Conservation (phyloP, 495 filamentous ascomycete genomes). For the Xylaria curta region DNA sequence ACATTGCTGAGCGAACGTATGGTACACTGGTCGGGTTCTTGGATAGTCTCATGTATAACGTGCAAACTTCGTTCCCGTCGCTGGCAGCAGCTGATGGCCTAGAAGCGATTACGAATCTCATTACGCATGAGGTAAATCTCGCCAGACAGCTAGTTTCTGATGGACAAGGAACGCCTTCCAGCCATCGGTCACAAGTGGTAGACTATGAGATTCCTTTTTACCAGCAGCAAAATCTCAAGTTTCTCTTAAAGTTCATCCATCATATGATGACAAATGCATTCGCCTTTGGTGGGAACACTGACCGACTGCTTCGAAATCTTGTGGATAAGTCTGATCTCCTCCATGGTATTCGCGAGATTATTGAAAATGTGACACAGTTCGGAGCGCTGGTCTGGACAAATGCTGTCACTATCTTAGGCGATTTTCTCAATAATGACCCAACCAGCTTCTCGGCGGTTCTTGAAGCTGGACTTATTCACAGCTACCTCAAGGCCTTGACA, state of each 20-base stretch:
- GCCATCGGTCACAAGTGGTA: conserved; percentile 78
- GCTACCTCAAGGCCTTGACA: conserved; percentile 82
- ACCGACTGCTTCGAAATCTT: conserved; percentile 87
- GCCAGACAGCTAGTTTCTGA: conserved; percentile 67
- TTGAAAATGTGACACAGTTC: conserved; percentile 76
- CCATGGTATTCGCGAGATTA: conserved; percentile 77
- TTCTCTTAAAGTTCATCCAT: conserved; percentile 93
- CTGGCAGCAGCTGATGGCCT: conserved; percentile 81
- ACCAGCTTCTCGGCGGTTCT: conserved; percentile 95
- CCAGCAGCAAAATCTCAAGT: conserved; percentile 89
- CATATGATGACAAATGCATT: conserved; percentile 86
- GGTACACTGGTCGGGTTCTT: conserved; percentile 83
- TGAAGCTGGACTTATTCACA: conserved; percentile 88
- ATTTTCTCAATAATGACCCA: conserved; percentile 98
- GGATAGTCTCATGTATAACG: conserved; percentile 81
- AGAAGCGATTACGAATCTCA: conserved; percentile 83
- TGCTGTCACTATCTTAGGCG: conserved; percentile 86
- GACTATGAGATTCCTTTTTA: conserved; percentile 94
- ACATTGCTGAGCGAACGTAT: conserved; percentile 80
- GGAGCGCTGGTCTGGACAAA: conserved; percentile 94
- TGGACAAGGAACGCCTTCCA: conserved; percentile 75
- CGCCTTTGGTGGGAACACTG: conserved; percentile 74
- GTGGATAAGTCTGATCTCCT: conserved; percentile 91
- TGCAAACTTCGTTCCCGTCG: conserved; percentile 78
- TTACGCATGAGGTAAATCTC: conserved; percentile 76